These are phyloP conservation scores for Volutella citrinella DNA, from an alignment of 2,329 filamentous ascomycete species.

Conservation along the genomic window DNA sequence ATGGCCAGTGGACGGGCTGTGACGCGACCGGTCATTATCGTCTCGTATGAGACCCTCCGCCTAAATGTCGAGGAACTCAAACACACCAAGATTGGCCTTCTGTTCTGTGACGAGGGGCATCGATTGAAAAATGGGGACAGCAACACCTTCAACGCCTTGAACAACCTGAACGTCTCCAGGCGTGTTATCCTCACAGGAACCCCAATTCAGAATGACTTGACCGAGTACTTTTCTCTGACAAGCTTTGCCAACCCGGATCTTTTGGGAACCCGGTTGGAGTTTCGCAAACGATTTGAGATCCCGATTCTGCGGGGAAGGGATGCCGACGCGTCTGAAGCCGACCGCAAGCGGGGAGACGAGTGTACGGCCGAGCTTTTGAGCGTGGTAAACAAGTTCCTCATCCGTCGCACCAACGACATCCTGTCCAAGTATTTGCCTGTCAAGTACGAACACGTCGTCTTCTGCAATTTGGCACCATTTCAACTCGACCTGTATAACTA, in stretches of 20 bases:
- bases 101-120: slow-evolving; percentile 96
- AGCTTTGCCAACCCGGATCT: slow-evolving; percentile 96
- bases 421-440: slow-evolving; percentile 95
- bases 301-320: slow-evolving; percentile 91
- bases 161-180: slow-evolving; percentile 82
- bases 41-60: slow-evolving; percentile 94
- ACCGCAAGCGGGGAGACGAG: slow-evolving; percentile 79
- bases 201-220: slow-evolving; percentile 97
- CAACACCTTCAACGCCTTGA: slow-evolving; percentile 89
- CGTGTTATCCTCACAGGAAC: slow-evolving; percentile 95
- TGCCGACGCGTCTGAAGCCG: slow-evolving; percentile 79
- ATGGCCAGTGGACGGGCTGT: slow-evolving; percentile 87
- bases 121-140: slow-evolving; percentile 95
- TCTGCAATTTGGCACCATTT: slow-evolving; percentile 91
- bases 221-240: slow-evolving; percentile 93
- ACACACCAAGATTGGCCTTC: slow-evolving; percentile 83
- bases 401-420: slow-evolving; percentile 95
- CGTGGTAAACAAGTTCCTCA: slow-evolving; percentile 97
- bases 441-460: slow-evolving; percentile 99
- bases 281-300: slow-evolving; percentile 89
- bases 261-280: slow-evolving; percentile 83
- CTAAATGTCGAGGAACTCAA: slow-evolving; percentile 88
- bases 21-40: slow-evolving; percentile 89
- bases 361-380: slow-evolving; percentile 75
- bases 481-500: slow-evolving; percentile 94